Percentiles rank a stretch among this genome's conserved stretches.
These are phyloP conservation scores for Rhododendron mucronatum DNA, from an alignment of 148 eudicot species.

Conservation along the genomic window DNA sequence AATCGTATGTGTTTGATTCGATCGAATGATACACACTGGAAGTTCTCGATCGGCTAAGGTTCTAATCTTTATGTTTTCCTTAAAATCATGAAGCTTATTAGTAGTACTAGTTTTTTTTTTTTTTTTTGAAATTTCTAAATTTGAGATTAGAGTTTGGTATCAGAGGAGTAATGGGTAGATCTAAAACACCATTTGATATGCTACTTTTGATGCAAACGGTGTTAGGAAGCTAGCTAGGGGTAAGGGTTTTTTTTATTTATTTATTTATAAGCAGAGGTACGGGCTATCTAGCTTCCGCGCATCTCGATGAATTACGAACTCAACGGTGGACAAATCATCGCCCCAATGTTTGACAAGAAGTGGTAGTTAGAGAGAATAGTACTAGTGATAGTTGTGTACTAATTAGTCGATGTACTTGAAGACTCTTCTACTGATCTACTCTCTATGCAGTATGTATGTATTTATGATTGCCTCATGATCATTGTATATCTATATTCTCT, in stretches of 20 bases:
- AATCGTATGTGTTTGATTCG: background rate
- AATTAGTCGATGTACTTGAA: background rate
- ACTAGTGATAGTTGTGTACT: background rate
- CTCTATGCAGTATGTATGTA: no score
- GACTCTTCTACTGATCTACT: background rate
- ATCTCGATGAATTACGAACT: no score
- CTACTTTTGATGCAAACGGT: conserved; percentile 14
- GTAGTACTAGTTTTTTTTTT: background rate
- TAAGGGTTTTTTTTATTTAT: no score
- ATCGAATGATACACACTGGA: background rate
- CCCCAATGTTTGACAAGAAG: background rate
- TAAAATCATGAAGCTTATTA: background rate
- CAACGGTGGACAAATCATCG: background rate
- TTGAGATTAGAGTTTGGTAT: background rate
- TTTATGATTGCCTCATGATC: background rate
- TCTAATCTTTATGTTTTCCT: background rate
- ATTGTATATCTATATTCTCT: background rate
- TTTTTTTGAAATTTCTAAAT: background rate
- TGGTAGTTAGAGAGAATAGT: background rate
- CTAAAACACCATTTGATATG: background rate
- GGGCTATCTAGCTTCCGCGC: no score
- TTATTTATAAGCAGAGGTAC: no score
- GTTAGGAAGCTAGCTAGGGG: no score
- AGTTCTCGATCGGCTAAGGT: background rate
- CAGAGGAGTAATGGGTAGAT: background rate